Evolutionary conservation across 2,329 filamentous ascomycete species (phyloP).

Genomic region (Beauveria scarabaeidicola): DNA sequence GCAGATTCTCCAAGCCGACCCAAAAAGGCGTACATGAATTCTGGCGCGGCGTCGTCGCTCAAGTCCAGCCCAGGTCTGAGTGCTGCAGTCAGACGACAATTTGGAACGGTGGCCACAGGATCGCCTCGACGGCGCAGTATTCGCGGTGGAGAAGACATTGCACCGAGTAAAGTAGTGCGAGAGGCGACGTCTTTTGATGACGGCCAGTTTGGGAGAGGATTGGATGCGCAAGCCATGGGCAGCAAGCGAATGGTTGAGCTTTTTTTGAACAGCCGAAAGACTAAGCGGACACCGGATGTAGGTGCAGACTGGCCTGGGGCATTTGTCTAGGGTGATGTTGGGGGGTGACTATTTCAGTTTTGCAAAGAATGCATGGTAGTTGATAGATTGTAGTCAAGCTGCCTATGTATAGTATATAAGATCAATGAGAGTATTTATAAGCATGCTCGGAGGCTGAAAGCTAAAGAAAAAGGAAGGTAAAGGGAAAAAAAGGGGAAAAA

Average conservation of each 20-base stretch:
- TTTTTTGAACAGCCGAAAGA: conserved; percentile 42
- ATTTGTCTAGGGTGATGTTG: conserved; percentile 21
- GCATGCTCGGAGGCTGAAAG: not conserved
- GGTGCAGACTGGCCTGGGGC: conserved; percentile 6
- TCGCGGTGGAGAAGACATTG: not conserved
- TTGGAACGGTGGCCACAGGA: conserved; percentile 8
- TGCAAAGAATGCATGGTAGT: not conserved
- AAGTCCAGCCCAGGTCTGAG: conserved; percentile 23
- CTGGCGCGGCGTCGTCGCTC: conserved; percentile 17
- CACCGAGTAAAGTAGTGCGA: not conserved
- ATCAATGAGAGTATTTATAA: conserved; percentile 8
- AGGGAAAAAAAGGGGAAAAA: no score
- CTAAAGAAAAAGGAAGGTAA: not conserved
- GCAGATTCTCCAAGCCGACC: conserved; percentile 3
- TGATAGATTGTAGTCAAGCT: conserved; percentile 4
- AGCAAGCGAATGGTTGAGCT: conserved; percentile 46
- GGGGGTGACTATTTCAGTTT: not conserved
- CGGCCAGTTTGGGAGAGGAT: conserved; percentile 12
- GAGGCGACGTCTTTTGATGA: conserved; percentile 11
- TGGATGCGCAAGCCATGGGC: conserved; percentile 29
- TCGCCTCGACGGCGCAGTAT: conserved; percentile 8
- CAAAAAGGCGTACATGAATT: conserved; percentile 12
- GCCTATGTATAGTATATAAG: conserved; percentile 3
- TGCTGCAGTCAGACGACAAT: conserved; percentile 13
- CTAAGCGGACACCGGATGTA: conserved; percentile 15